These are phyloP conservation scores for Sambucus nigra DNA, from an alignment of 129 eudicot species.

Conservation along the genomic window DNA sequence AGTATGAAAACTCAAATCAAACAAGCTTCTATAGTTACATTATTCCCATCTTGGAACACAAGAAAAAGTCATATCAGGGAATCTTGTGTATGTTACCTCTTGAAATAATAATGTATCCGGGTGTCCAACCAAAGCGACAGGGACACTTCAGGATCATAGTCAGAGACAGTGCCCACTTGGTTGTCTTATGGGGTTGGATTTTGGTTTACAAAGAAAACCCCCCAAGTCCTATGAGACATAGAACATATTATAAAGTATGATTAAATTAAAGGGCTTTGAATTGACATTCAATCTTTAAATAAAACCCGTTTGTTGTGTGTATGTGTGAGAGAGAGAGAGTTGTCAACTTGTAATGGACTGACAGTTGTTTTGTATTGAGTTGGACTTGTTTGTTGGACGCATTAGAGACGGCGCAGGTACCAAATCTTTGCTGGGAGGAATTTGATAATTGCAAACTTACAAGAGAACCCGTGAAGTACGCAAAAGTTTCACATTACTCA, in stretches of 20 bases:
- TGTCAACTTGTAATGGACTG: background rate
- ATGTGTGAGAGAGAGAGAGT: constrained; percentile 3
- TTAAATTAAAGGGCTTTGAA: background rate
- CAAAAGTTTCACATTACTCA: constrained; percentile 7
- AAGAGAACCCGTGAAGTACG: constrained; percentile 22
- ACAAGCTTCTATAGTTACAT: no score
- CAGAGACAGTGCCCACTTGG: constrained; percentile 8
- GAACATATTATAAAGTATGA: constrained; percentile 5
- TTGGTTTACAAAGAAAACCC: constrained; percentile 14
- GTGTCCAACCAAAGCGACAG: constrained; percentile 4
- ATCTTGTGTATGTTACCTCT: background rate
- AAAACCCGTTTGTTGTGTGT: background rate
- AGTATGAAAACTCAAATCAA: no score
- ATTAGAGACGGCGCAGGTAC: constrained; percentile 4
- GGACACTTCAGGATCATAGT: background rate
- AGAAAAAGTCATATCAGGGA: background rate
- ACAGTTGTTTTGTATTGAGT: constrained; percentile 20
- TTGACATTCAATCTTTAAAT: constrained; percentile 12
- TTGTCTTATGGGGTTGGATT: constrained; percentile 21
- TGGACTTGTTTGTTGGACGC: constrained; percentile 26
- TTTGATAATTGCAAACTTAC: constrained; percentile 27
- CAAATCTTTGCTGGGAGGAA: constrained; percentile 20
- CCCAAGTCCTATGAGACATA: constrained; percentile 24
- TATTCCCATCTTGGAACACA: no score
- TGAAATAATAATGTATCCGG: constrained; percentile 1